phyloP scores from a whole-genome alignment of 2,329 filamentous ascomycete genomes.

The Xylaria hypoxylon region DNA sequence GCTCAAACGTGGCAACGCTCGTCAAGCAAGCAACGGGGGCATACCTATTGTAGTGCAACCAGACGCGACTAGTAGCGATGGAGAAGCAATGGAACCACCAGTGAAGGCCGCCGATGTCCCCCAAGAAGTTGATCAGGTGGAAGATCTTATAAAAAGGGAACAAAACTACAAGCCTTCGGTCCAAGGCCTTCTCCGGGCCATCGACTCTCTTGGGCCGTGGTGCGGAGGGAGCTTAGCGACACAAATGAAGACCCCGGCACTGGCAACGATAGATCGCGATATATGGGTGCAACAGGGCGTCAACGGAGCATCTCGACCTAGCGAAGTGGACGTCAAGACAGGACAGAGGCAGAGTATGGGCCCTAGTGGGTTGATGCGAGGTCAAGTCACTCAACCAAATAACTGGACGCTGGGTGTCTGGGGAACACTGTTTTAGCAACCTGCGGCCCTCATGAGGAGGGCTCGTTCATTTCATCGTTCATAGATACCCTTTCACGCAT shows the following conservation, averaged over 20 bases:
- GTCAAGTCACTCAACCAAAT: constrained; percentile 54
- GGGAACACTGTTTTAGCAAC: constrained; percentile 60
- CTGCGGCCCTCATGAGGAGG: not conserved
- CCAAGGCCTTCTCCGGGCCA: constrained; percentile 71
- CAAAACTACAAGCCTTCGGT: constrained; percentile 56
- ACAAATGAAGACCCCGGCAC: constrained; percentile 74
- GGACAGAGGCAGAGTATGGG: constrained; percentile 73
- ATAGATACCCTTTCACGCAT: constrained; percentile 35
- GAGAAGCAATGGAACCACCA: constrained; percentile 51
- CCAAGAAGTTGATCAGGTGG: constrained; percentile 68
- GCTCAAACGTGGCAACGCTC: constrained; percentile 52
- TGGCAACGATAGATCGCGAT: constrained; percentile 78
- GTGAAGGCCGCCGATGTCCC: constrained; percentile 57
- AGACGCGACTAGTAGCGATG: constrained; percentile 41
- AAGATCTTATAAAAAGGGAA: constrained; percentile 64
- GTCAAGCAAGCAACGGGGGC: constrained; percentile 42
- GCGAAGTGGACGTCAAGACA: constrained; percentile 68
- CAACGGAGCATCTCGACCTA: constrained; percentile 68
- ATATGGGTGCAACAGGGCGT: constrained; percentile 76
- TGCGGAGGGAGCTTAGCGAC: constrained; percentile 77
- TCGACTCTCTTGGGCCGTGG: constrained; percentile 80
- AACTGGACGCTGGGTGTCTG: constrained; percentile 74
- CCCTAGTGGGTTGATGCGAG: constrained; percentile 61
- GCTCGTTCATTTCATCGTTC: constrained; percentile 20
- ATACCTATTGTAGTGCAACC: constrained; percentile 40